Percentiles rank a stretch among this genome's conserved stretches.
Conservation (phyloP, 805 yeast genomes). For the Alloascoidea hylecoeti region DNA sequence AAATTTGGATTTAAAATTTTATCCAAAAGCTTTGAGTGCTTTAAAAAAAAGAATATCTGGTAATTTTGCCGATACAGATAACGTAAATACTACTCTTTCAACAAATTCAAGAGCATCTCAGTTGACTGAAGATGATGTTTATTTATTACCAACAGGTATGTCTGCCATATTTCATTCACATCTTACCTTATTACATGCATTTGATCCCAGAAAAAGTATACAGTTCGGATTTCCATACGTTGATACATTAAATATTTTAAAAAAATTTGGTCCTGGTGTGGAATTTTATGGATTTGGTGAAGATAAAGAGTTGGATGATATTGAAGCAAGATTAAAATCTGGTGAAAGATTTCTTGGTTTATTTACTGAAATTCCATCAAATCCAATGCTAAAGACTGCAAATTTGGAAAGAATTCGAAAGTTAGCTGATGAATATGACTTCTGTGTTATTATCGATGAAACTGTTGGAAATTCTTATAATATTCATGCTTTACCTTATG, state of each 20-base stretch:
- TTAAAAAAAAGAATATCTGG: slow-evolving; percentile 66
- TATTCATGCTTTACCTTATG: slow-evolving; percentile 63
- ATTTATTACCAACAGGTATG: slow-evolving; percentile 85
- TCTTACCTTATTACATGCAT: slow-evolving; percentile 16
- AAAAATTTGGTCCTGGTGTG: slow-evolving; percentile 87
- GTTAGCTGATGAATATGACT: slow-evolving; percentile 55
- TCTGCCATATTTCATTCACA: slow-evolving; percentile 80
- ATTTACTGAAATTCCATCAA: slow-evolving; percentile 90
- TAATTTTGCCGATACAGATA: slow-evolving; percentile 31
- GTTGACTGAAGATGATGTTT: slow-evolving; percentile 53
- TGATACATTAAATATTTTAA: slow-evolving; percentile 75
- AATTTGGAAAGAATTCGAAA: slow-evolving; percentile 49
- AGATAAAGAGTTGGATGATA: slow-evolving; percentile 40
- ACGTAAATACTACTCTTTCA: slow-evolving; percentile 10
- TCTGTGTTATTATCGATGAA: slow-evolving; percentile 82
- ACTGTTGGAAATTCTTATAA: slow-evolving; percentile 88
- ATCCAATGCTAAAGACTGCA: slow-evolving; percentile 84
- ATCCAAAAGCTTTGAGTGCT: slow-evolving; percentile 61
- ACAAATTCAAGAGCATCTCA: slow-evolving; percentile 10
- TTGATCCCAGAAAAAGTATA: slow-evolving; percentile 8
- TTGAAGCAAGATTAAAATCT: slow-evolving; percentile 44
- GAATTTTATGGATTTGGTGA: slow-evolving; percentile 81
- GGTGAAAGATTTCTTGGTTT: slow-evolving; percentile 64
- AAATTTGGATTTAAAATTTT: slow-evolving; percentile 65
- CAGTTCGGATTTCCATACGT: slow-evolving; percentile 95